phyloP scores from a whole-genome alignment of 441 rosid genomes.

The Euphorbia neoarborescens region DNA sequence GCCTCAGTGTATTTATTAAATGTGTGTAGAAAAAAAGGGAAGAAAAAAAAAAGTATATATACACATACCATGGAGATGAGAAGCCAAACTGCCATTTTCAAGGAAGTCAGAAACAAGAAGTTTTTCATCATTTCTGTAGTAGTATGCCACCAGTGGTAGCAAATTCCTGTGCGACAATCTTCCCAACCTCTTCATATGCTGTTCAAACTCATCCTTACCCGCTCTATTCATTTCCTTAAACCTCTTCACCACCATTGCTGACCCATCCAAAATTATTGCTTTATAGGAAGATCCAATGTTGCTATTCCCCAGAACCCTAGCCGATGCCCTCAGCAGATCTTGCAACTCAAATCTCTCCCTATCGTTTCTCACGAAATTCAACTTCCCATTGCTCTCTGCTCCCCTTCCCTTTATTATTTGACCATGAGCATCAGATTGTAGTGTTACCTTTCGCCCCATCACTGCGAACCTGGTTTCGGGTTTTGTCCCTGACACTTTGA shows the following conservation, averaged over 20 bases:
- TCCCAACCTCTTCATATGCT: slow-evolving; percentile 68
- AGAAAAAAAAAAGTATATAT: too few relatives aligned
- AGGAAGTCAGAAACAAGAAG: slow-evolving; percentile 59
- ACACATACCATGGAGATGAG: slow-evolving; percentile 63
- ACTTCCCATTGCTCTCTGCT: slow-evolving; percentile 33
- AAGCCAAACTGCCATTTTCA: slow-evolving; percentile 65
- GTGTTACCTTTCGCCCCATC: slow-evolving; percentile 18
- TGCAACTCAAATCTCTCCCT: slow-evolving; percentile 57
- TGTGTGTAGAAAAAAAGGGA: too few relatives aligned
- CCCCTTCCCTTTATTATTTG: not conserved
- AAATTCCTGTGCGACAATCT: slow-evolving; percentile 57
- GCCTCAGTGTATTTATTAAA: too few relatives aligned
- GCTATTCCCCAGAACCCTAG: slow-evolving; percentile 68
- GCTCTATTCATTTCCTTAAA: slow-evolving; percentile 54
- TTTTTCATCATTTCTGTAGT: slow-evolving; percentile 71
- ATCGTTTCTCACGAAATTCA: slow-evolving; percentile 45
- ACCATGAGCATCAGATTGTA: slow-evolving; percentile 18
- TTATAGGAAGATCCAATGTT: slow-evolving; percentile 70
- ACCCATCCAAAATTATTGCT: slow-evolving; percentile 45
- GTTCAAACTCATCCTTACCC: slow-evolving; percentile 52
- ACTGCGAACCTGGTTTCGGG: slow-evolving; percentile 23
- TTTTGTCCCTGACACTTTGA: slow-evolving; percentile 20
- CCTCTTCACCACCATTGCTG: slow-evolving; percentile 66
- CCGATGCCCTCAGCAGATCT: slow-evolving; percentile 69
- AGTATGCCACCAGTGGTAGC: slow-evolving; percentile 58